Percentiles rank a stretch among this genome's conserved stretches.
Conservation (phyloP, 1,284 basidiomycete species). For the Gomphus sp. region DNA sequence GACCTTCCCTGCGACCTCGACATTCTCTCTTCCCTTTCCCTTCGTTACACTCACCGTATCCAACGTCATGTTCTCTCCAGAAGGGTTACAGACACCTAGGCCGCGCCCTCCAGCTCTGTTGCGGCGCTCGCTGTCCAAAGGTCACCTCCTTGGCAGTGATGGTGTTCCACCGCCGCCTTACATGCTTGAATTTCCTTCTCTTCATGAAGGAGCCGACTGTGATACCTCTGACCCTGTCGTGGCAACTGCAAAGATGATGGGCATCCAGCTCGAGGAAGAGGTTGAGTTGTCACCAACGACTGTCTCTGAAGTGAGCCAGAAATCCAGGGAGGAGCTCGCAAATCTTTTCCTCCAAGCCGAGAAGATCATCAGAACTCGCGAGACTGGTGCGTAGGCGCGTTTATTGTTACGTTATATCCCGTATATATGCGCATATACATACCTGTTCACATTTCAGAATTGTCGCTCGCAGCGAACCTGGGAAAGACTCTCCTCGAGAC, state of each 20-base stretch:
- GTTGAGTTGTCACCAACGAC: not conserved
- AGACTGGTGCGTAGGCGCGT: conserved; percentile 46
- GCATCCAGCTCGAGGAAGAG: conserved; percentile 6
- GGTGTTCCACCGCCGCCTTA: conserved; percentile 2
- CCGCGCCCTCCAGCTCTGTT: not conserved
- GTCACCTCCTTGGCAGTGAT: not conserved
- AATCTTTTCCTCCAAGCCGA: conserved; percentile 60
- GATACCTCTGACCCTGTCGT: conserved; percentile 5
- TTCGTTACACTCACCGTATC: not conserved
- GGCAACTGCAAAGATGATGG: conserved; percentile 9
- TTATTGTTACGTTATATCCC: not conserved
- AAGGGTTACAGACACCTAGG: not conserved
- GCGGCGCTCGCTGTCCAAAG: not conserved
- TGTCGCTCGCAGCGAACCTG: conserved; percentile 55
- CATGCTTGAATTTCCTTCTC: conserved; percentile 1
- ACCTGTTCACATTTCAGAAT: conserved; percentile 33
- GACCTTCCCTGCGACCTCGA: not conserved
- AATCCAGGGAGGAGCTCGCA: conserved; percentile 63
- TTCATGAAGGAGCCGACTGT: not conserved
- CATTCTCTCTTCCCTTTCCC: not conserved
- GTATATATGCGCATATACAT: not conserved
- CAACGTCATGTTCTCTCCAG: not conserved
- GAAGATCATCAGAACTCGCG: conserved; percentile 63
- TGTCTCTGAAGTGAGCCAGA: conserved; percentile 32
- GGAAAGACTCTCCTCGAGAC: conserved; percentile 62